phyloP scores from a whole-genome alignment of 768 basidiomycete genomes.

The Xerocomus potaroensis region DNA sequence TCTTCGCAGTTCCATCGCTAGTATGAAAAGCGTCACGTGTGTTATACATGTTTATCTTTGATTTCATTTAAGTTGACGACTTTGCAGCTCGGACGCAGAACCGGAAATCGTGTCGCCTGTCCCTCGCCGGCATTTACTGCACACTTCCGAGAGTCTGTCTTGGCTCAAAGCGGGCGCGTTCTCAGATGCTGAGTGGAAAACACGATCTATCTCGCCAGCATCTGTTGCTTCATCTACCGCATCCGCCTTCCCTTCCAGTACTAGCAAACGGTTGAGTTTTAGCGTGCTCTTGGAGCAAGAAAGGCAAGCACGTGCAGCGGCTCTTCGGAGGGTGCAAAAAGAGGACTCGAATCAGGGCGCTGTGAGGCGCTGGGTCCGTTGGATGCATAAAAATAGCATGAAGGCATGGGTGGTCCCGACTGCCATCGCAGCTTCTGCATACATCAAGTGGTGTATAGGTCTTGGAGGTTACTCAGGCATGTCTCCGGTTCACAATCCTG shows the following conservation, averaged over 20 bases:
- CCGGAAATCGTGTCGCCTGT: conserved; percentile 58
- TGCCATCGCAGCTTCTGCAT: conserved; percentile 47
- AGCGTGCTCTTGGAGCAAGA: conserved; percentile 40
- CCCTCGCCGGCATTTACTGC: conserved; percentile 63
- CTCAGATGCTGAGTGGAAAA: conserved; percentile 38
- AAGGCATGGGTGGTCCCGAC: conserved; percentile 57
- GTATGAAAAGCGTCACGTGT: conserved; percentile 15
- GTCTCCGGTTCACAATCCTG: conserved; percentile 18
- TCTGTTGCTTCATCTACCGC: conserved; percentile 31
- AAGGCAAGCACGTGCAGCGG: conserved; percentile 5
- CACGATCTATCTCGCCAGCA: conserved; percentile 44
- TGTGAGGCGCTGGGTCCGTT: conserved; percentile 64
- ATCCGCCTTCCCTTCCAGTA: conserved; percentile 22
- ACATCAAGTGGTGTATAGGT: conserved; percentile 67
- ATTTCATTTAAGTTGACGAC: not conserved
- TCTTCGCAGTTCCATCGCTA: conserved; percentile 11
- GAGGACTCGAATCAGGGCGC: conserved; percentile 33
- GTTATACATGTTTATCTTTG: not conserved
- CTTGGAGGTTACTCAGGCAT: conserved; percentile 81
- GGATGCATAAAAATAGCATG: conserved; percentile 71
- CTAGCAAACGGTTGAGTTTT: conserved; percentile 35
- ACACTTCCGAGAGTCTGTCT: conserved; percentile 52
- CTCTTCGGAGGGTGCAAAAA: conserved; percentile 14
- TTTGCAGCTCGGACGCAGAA: conserved; percentile 25
- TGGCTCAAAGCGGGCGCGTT: conserved; percentile 50